Conservation (phyloP, 176 grass and related monocot species). For the Carex parvula region DNA sequence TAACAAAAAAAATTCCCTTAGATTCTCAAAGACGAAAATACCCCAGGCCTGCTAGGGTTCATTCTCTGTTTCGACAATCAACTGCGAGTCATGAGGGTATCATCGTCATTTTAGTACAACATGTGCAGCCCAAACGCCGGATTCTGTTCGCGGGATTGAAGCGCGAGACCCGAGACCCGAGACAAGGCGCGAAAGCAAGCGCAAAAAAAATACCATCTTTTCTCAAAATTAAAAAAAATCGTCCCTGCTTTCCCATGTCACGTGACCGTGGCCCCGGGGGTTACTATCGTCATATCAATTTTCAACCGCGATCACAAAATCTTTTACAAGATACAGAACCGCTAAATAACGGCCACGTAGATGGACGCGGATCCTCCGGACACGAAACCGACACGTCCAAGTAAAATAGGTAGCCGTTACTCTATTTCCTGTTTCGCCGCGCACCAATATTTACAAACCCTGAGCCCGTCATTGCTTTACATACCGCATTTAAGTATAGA, state of each 20-base stretch:
- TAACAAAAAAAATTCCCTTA: neutral
- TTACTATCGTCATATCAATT: neutral
- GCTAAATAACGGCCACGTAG: neutral
- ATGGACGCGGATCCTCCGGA: neutral
- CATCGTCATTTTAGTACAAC: neutral
- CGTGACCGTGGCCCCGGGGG: neutral
- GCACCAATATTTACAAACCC: neutral
- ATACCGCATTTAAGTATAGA: no score
- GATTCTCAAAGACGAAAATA: neutral
- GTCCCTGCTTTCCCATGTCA: conserved; percentile 1
- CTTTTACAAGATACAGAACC: neutral
- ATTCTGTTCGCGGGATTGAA: neutral
- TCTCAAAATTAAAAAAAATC: no score
- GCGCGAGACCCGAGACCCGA: conserved; percentile 2
- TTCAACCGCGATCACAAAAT: neutral
- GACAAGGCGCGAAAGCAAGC: neutral
- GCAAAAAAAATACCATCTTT: neutral
- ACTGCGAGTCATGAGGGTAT: neutral
- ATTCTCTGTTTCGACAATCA: neutral
- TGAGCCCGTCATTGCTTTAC: neutral
- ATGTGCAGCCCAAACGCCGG: neutral
- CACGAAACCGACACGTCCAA: neutral
- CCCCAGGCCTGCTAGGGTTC: neutral
- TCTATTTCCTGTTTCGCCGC: neutral
- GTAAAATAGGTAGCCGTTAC: neutral